Conservation (phyloP, 441 rosid genomes). For the Mallotus repandus region DNA sequence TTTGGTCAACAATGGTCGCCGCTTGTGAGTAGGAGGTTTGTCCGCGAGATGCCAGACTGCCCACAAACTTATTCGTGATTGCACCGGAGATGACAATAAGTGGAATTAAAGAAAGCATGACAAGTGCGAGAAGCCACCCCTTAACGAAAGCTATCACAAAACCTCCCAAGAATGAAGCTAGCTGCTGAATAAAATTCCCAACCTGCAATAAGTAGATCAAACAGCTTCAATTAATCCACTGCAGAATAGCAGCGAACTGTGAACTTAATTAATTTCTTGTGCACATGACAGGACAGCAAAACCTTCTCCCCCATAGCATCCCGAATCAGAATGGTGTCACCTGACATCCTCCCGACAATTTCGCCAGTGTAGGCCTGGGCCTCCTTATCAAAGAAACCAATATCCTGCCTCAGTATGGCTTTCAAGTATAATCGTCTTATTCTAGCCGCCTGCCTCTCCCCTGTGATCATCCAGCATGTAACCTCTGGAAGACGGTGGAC, state of each 20-base stretch:
- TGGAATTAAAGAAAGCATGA: conserved; percentile 66
- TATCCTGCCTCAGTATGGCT: conserved; percentile 73
- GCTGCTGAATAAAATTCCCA: conserved; percentile 63
- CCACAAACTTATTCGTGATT: conserved; percentile 26
- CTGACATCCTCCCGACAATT: conserved; percentile 76
- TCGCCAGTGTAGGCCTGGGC: conserved; percentile 66
- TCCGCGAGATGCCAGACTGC: conserved; percentile 63
- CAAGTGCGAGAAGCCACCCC: conserved; percentile 82
- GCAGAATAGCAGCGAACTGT: no score
- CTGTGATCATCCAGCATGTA: conserved; percentile 73
- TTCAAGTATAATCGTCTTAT: conserved; percentile 61
- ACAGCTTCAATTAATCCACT: background rate
- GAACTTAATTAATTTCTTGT: no score
- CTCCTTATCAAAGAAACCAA: conserved; percentile 69
- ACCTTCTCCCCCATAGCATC: conserved; percentile 93
- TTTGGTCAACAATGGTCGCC: conserved; percentile 61
- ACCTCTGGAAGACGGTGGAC: conserved; percentile 48
- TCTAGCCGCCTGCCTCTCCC: conserved; percentile 72
- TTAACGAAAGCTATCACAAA: conserved; percentile 53
- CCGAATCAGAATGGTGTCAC: conserved; percentile 72
- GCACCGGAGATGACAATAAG: conserved; percentile 61
- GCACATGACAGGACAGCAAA: background rate
- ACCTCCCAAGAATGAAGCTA: conserved; percentile 57
- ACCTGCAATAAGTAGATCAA: conserved; percentile 38
- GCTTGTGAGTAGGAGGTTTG: conserved; percentile 61